Conservation (phyloP, 2,329 filamentous ascomycete genomes). For the Cladosporium sp. region DNA sequence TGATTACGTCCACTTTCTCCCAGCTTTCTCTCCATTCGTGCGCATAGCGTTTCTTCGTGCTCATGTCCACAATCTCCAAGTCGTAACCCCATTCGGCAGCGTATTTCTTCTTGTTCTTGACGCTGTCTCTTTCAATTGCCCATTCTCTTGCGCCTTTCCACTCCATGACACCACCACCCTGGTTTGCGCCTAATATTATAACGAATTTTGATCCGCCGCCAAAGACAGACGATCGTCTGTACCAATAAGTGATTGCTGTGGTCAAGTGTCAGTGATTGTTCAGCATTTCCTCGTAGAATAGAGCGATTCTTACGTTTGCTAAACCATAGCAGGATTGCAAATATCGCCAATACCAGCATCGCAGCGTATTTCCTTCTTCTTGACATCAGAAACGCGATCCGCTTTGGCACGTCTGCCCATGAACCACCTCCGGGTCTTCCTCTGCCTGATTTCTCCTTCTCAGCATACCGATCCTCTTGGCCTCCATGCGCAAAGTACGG, state of each 20-base stretch:
- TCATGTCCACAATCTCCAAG: conserved; percentile 95
- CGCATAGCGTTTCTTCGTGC: conserved; percentile 95
- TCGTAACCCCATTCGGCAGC: conserved; percentile 87
- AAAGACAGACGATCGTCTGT: conserved; percentile 67
- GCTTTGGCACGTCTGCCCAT: conserved; percentile 20
- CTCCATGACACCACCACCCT: conserved; percentile 96
- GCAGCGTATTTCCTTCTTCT: conserved; percentile 27
- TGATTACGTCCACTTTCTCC: conserved; percentile 96
- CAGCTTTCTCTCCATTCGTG: conserved; percentile 99
- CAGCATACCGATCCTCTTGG: conserved; percentile 50
- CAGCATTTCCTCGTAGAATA: background rate
- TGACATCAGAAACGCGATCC: conserved; percentile 26
- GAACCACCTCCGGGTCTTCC: conserved; percentile 33
- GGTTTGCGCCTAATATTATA: conserved; percentile 86
- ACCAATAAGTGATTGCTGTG: conserved; percentile 55
- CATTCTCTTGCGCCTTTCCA: conserved; percentile 97
- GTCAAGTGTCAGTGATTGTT: conserved; percentile 2
- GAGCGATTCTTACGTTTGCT: conserved; percentile 21
- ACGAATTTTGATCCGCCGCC: conserved; percentile 90
- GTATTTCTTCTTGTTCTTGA: conserved; percentile 92
- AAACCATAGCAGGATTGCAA: conserved; percentile 23
- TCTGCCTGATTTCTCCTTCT: conserved; percentile 72
- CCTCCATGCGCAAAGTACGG: conserved; percentile 63
- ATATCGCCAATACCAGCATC: conserved; percentile 21
- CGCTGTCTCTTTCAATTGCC: conserved; percentile 95